Percentiles rank a stretch among this genome's conserved stretches.
Conservation (phyloP, 805 yeast genomes). For the Middelhovenomyces tepae region DNA sequence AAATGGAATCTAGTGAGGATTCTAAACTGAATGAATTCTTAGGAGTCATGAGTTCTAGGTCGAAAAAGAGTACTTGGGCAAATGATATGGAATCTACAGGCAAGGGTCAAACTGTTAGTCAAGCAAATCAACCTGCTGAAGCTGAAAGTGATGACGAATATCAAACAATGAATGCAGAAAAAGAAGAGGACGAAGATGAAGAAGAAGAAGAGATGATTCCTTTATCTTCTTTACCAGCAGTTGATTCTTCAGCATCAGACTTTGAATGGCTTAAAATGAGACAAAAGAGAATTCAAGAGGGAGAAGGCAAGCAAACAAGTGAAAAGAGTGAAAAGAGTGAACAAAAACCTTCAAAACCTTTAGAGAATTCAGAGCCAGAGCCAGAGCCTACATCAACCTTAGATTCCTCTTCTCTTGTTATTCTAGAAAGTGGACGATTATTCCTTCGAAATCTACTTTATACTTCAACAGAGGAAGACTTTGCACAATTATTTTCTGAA, state of each 20-base stretch:
- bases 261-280: constrained; percentile 79
- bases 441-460: constrained; percentile 83
- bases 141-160: constrained; percentile 39
- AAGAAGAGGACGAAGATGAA: constrained; percentile 27
- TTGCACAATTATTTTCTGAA: constrained; percentile 48
- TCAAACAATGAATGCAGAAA: constrained; percentile 18
- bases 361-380: constrained; percentile 44
- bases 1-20: constrained; percentile 12
- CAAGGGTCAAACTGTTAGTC: constrained; percentile 42
- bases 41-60: constrained; percentile 71
- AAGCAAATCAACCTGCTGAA: constrained; percentile 36
- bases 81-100: too few relatives aligned
- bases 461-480: constrained; percentile 71
- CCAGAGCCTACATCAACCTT: constrained; percentile 19
- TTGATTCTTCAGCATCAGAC: constrained; percentile 44
- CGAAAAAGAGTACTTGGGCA: constrained; percentile 66
- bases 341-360: constrained; percentile 8
- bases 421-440: constrained; percentile 66
- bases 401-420: constrained; percentile 41
- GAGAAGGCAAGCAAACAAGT: constrained; percentile 22
- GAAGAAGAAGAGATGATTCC: constrained; percentile 46
- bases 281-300: constrained; percentile 60
- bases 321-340: constrained; percentile 7
- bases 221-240: constrained; percentile 23
- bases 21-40: constrained; percentile 65